Evolutionary conservation across 139 green algal species (phyloP).

Genomic region (Monoraphidium neglectum): DNA sequence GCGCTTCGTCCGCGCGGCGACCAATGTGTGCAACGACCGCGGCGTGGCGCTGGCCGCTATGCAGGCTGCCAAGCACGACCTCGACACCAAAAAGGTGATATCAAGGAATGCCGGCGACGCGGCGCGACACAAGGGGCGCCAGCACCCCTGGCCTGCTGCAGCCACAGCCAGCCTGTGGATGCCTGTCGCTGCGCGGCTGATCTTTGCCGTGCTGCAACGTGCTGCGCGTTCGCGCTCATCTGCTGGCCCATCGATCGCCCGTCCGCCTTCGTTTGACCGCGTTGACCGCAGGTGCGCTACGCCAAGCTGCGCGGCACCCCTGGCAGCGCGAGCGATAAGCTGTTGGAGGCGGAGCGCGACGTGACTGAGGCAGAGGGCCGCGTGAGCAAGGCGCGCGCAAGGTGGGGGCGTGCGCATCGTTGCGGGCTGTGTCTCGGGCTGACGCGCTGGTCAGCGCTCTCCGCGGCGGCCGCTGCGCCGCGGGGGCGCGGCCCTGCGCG

Average conservation of each 20-base stretch:
- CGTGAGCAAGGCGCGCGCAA: conserved; percentile 40
- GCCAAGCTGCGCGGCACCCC: conserved; percentile 78
- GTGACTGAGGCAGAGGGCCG: conserved; percentile 58
- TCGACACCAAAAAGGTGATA: conserved; percentile 66
- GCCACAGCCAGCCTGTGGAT: too few species aligned
- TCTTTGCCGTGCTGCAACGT: too few species aligned
- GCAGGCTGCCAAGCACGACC: conserved; percentile 58
- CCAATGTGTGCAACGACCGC: conserved; percentile 50
- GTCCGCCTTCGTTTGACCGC: too few species aligned
- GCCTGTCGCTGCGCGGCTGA: too few species aligned
- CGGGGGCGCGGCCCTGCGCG: too few species aligned
- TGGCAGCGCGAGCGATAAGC: conserved; percentile 69
- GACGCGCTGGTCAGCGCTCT: background rate
- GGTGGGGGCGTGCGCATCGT: background rate
- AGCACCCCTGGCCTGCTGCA: too few species aligned
- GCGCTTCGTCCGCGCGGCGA: conserved; percentile 23
- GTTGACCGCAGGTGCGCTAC: conserved; percentile 44
- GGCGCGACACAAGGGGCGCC: too few species aligned
- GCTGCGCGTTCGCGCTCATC: too few species aligned
- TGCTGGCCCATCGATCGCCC: too few species aligned
- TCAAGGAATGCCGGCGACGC: too few species aligned
- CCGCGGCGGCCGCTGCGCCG: too few species aligned
- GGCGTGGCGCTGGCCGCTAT: conserved; percentile 48
- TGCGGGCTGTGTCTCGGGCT: background rate
- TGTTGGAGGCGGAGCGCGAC: conserved; percentile 78